A percentile compares a stretch with the other conserved stretches of the same genome.
Conservation (phyloP, 1,139 yeast genomes). For the Candida neerlandica region DNA sequence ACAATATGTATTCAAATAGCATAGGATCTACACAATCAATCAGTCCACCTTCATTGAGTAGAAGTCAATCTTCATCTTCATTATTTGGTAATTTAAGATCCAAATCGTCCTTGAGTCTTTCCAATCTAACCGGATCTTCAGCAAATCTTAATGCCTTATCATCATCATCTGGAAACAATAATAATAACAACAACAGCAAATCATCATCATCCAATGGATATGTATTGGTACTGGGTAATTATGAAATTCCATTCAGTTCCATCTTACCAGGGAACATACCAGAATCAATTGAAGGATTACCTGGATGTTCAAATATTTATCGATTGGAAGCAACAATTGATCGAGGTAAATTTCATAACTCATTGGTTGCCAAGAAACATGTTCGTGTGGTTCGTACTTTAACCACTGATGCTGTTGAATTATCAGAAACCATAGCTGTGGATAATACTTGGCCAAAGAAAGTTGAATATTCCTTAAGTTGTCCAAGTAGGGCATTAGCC, state of each 20-base stretch:
- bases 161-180: slow-evolving; percentile 14
- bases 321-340: slow-evolving; percentile 80
- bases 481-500: slow-evolving; percentile 88
- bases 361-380: slow-evolving; percentile 68
- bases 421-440: slow-evolving; percentile 89
- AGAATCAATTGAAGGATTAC: slow-evolving; percentile 90
- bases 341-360: slow-evolving; percentile 73
- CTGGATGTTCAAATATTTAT: slow-evolving; percentile 81
- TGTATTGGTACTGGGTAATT: slow-evolving; percentile 70
- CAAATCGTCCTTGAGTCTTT: slow-evolving; percentile 34
- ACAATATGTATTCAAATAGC: slow-evolving; percentile 32
- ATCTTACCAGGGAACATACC: slow-evolving; percentile 82
- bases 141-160: slow-evolving; percentile 14
- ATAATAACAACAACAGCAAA: slow-evolving; percentile 15
- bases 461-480: slow-evolving; percentile 84
- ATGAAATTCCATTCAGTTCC: slow-evolving; percentile 87
- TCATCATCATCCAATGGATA: slow-evolving; percentile 14
- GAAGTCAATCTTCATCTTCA: slow-evolving; percentile 37
- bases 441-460: slow-evolving; percentile 97
- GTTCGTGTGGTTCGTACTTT: slow-evolving; percentile 85
- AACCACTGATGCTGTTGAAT: slow-evolving; percentile 84
- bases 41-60: slow-evolving; percentile 23
- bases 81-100: slow-evolving; percentile 31
- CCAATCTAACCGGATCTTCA: slow-evolving; percentile 20
- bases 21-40: slow-evolving; percentile 7